Conservation (phyloP, 208 protist genomes). For the Acanthamoeba healyi region DNA sequence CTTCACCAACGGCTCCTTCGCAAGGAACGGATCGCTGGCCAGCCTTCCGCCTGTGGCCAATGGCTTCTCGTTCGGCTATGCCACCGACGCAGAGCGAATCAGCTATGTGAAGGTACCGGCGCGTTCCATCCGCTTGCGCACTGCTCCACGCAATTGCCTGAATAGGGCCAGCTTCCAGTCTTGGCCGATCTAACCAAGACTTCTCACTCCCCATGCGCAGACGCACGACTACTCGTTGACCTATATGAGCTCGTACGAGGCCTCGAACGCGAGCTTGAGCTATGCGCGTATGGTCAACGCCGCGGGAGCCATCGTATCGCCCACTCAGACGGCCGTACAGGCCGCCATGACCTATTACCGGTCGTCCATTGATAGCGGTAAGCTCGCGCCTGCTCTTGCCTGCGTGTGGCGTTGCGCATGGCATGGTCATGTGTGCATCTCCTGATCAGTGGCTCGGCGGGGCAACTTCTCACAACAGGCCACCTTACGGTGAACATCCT, state of each 20-base stretch:
- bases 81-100: background rate
- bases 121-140: too few species aligned
- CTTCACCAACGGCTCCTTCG: background rate
- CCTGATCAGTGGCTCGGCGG: too few species aligned
- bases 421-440: too few species aligned
- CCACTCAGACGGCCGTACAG: background rate
- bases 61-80: background rate
- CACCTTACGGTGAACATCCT: conserved; percentile 12
- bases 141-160: too few species aligned
- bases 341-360: conserved; percentile 7
- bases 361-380: background rate
- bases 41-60: background rate
- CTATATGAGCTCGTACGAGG: background rate
- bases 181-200: too few species aligned
- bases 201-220: too few species aligned
- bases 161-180: too few species aligned
- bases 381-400: too few species aligned
- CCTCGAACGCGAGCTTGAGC: background rate
- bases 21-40: background rate
- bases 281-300: background rate
- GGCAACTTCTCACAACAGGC: too few species aligned
- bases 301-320: background rate
- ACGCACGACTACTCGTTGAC: background rate
- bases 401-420: too few species aligned
- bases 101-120: background rate